These are phyloP conservation scores for Diaporthe citri DNA, from an alignment of 2,329 filamentous ascomycete genomes.

Conservation along the genomic window DNA sequence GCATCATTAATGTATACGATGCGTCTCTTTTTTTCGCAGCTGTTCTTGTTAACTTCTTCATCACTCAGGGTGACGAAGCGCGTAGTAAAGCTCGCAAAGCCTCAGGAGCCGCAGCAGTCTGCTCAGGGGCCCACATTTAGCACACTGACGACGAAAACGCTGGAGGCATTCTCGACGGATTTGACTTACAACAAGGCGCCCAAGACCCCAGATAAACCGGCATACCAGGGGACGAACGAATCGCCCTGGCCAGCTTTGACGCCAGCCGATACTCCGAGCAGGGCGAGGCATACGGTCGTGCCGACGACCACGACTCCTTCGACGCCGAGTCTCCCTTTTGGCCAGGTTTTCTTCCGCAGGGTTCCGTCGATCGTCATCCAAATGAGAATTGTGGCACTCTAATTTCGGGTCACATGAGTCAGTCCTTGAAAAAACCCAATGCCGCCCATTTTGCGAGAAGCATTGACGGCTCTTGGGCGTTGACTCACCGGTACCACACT, in stretches of 20 bases:
- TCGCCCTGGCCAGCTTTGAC: not conserved
- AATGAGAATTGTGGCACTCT: not conserved
- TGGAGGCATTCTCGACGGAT: not conserved
- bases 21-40: too few species aligned
- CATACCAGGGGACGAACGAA: not conserved
- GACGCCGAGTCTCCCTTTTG: not conserved
- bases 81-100: conserved; percentile 3
- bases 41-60: too few species aligned
- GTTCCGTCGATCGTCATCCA: not conserved
- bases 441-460: not conserved
- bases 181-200: not conserved
- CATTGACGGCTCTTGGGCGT: not conserved
- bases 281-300: not conserved
- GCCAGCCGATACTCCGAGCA: not conserved
- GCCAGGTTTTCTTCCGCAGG: not conserved
- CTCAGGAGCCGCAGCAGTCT: not conserved
- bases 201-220: not conserved
- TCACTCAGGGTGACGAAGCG: conserved; percentile 3
- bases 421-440: not conserved
- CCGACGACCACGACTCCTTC: conserved; percentile 1
- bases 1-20: too few species aligned
- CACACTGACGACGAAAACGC: not conserved
- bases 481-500: not conserved
- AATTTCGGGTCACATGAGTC: not conserved
- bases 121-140: not conserved